Base-by-base conservation (phyloP, 116 monocot genomes). In the Cymodocea nodosa region DNA sequence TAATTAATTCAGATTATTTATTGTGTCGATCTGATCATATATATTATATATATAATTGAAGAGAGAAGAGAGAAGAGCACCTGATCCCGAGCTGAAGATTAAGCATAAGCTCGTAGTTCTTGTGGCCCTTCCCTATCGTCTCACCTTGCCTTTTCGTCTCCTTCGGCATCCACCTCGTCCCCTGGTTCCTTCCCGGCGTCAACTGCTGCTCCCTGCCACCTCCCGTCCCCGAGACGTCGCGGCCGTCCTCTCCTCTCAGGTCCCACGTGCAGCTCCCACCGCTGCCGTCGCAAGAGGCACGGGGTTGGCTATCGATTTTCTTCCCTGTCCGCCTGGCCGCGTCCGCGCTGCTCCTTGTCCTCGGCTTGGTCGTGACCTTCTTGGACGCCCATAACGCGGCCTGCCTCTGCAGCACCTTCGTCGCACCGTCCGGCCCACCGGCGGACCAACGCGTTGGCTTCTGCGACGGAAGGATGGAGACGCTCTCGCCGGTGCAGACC, bases 21-120 rank as follows among this genome's bases (percentile, higher is more conserved):
- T n/a, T n/a, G 3, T 30, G 30, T 3, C 30, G 30, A 30, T 1
- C 2, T 1, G 30, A 1, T 1, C 30, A 30, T 30, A 30, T 30
- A 30, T 30, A 30, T 30, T 30, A 30, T 30, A 30, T 30, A 30
- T 30, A 30, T 30, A 30, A 30, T 30, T 1, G 30, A 30, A 3
- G 30, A 30, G 30, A 3, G 40, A 50, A 22, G 9, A 23, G 15
- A 15, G 50, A 15, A 11, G 50, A 1, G 23, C 0, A 90, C 90
- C 87, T 98, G 75, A 98, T 89, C 5, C 97, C 97, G 13, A 98
- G 85, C 67, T 98, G 97, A 44, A 98, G 84, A 75, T 98, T 92
- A 52, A 98, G 92, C 92, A 98, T 98, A 54, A 92, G 88, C 11
- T 92, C 92, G 30, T 98, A 98, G 62, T 98, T 91, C 80, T 89